phyloP scores from a whole-genome alignment of 2,329 filamentous ascomycete species.

The Diplodia mutila region DNA sequence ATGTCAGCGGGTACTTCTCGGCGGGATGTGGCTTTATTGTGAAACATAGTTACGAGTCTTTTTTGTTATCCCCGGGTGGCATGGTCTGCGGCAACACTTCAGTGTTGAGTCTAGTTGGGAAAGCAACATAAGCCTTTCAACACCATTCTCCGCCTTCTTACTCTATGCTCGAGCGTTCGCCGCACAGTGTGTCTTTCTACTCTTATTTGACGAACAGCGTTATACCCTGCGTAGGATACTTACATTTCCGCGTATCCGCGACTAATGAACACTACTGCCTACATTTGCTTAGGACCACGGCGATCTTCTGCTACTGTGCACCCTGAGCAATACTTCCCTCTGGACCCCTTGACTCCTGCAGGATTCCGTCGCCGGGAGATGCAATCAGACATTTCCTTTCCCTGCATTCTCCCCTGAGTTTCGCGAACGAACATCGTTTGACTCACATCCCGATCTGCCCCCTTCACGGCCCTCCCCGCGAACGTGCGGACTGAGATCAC shows the following conservation, averaged over 20 bases:
- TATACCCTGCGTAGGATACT: conserved; percentile 1
- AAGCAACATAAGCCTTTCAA: conserved; percentile 5
- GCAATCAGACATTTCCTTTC: neutral
- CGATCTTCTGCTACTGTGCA: neutral
- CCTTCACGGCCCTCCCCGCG: neutral
- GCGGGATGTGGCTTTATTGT: neutral
- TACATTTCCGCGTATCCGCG: neutral
- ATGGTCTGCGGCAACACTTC: neutral
- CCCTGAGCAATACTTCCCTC: neutral
- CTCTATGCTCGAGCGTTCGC: neutral
- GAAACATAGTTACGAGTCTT: conserved; percentile 18
- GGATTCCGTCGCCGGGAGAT: neutral
- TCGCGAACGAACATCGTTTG: neutral
- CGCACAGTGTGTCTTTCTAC: neutral
- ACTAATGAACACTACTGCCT: neutral
- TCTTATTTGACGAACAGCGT: neutral
- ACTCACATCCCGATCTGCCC: neutral
- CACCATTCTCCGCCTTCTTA: neutral
- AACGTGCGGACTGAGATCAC: neutral
- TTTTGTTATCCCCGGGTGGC: neutral
- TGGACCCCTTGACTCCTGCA: neutral
- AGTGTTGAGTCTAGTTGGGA: neutral
- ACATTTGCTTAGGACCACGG: neutral
- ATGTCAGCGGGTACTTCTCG: neutral
- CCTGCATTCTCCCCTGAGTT: neutral